These are phyloP conservation scores for Pachyrhizus erosus DNA, from an alignment of 306 rosid species.

Conservation along the genomic window DNA sequence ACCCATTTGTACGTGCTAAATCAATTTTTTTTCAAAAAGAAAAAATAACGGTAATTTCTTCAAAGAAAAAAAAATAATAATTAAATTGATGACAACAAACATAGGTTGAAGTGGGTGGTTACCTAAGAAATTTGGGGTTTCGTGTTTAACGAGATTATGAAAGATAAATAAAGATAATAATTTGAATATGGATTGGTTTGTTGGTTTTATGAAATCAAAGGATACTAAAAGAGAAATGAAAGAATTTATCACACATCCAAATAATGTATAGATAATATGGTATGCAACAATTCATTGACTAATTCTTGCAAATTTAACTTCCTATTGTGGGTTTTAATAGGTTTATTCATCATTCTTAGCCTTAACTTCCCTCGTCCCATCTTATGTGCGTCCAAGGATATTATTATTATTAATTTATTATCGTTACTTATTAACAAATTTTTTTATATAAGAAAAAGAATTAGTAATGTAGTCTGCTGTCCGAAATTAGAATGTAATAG, in stretches of 20 bases:
- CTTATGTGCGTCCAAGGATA: slow-evolving; percentile 15
- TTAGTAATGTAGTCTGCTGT: no score
- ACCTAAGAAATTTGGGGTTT: slow-evolving; percentile 26
- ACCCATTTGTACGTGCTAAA: not conserved
- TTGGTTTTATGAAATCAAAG: not conserved
- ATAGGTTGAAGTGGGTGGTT: slow-evolving; percentile 25
- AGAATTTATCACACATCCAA: not conserved
- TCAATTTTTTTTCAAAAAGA: no score
- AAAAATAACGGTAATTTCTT: no score
- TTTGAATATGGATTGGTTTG: not conserved
- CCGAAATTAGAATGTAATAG: no score
- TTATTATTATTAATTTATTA: not conserved
- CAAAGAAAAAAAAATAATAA: not conserved
- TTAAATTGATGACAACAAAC: not conserved
- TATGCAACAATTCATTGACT: slow-evolving; percentile 24
- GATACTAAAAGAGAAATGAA: not conserved
- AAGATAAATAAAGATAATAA: not conserved
- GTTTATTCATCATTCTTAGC: not conserved
- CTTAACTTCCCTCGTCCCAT: not conserved
- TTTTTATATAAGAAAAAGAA: not conserved
- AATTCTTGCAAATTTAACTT: slow-evolving; percentile 35
- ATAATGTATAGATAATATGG: not conserved
- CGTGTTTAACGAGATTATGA: not conserved
- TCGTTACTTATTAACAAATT: not conserved
- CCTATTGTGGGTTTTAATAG: not conserved